Conservation (phyloP, 305 asterid genomes). For the Salvia sclarea region DNA sequence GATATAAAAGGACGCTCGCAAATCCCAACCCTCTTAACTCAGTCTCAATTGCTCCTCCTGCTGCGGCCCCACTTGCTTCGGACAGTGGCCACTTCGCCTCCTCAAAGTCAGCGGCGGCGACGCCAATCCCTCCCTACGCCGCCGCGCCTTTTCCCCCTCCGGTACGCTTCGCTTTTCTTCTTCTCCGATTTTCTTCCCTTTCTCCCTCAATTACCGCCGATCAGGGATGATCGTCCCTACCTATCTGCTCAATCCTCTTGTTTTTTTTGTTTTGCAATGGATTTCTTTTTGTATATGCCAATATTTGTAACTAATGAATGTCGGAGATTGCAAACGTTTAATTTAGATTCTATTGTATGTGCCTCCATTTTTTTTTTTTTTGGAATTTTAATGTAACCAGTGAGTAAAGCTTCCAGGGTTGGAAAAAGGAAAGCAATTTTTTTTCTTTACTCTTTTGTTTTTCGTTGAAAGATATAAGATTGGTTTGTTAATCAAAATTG, state of each 20-base stretch:
- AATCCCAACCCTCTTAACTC: conserved; percentile 38
- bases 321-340: conserved; percentile 11
- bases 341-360: conserved; percentile 19
- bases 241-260: conserved; percentile 23
- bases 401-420: conserved; percentile 21
- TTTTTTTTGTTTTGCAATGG: neutral
- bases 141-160: conserved; percentile 30
- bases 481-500: neutral
- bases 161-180: conserved; percentile 16
- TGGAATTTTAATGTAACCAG: conserved; percentile 11
- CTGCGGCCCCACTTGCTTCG: conserved; percentile 43
- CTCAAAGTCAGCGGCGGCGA: conserved; percentile 48
- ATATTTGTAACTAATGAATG: neutral
- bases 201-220: conserved; percentile 16
- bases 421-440: neutral
- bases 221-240: conserved; percentile 28
- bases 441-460: neutral
- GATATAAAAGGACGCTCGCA: conserved; percentile 13
- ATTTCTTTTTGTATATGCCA: too few species aligned
- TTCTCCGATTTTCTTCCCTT: conserved; percentile 22
- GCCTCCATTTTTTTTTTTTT: neutral
- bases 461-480: neutral
- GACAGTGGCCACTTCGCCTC: conserved; percentile 40
- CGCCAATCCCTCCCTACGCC: conserved; percentile 34
- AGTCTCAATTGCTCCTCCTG: conserved; percentile 36